Evolutionary conservation across 352 stramenopile genomes (phyloP).

Genomic region (Phytopythium litorale): DNA sequence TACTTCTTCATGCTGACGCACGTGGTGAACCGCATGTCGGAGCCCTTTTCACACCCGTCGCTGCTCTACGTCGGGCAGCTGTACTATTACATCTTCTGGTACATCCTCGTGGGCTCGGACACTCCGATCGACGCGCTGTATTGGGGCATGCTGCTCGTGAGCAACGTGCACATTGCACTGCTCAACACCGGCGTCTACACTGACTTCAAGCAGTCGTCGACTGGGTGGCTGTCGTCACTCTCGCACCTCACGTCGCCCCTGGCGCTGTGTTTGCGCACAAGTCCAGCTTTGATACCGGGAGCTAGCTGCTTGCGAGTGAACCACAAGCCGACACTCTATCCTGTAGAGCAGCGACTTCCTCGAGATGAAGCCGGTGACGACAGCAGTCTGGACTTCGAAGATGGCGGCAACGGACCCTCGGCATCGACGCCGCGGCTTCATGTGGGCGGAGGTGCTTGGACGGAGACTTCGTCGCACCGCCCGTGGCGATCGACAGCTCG

Average conservation of each 20-base stretch:
- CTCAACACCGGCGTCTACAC: conserved; percentile 85
- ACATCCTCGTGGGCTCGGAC: conserved; percentile 79
- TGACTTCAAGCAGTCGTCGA: conserved; percentile 69
- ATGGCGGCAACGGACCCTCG: not conserved
- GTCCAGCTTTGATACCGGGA: not conserved
- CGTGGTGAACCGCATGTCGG: conserved; percentile 77
- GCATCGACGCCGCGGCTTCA: not conserved
- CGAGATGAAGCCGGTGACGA: not conserved
- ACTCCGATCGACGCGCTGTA: conserved; percentile 79
- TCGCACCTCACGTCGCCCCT: conserved; percentile 47
- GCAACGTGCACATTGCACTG: conserved; percentile 86
- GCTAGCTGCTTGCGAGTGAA: not conserved
- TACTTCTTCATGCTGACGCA: conserved; percentile 85
- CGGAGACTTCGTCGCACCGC: not conserved
- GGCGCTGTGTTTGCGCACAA: conserved; percentile 53
- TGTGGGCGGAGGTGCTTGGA: not conserved
- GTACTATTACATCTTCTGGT: conserved; percentile 89
- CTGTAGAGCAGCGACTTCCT: not conserved
- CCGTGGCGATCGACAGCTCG: conserved; percentile 1
- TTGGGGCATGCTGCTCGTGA: conserved; percentile 79
- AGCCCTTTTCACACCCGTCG: conserved; percentile 78
- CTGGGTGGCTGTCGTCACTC: conserved; percentile 41
- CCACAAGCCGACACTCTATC: not conserved
- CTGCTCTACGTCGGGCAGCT: conserved; percentile 82
- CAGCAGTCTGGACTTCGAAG: not conserved